These are phyloP conservation scores for Babesia divergens DNA, from an alignment of 169 alveolate species.

Conservation along the genomic window DNA sequence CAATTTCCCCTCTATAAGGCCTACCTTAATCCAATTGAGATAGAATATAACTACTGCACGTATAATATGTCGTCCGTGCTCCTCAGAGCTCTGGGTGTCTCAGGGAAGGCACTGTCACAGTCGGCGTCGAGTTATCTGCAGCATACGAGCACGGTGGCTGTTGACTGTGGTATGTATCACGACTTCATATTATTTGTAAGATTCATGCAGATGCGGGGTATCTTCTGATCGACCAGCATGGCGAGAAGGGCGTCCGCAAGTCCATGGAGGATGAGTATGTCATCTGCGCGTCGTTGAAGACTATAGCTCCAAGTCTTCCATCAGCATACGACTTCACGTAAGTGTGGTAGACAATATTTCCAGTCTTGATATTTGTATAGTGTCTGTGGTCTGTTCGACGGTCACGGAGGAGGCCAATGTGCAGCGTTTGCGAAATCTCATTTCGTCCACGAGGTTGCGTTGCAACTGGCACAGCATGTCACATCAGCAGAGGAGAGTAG, in stretches of 20 bases:
- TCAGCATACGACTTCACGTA: slow-evolving; percentile 63
- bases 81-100: slow-evolving; percentile 32
- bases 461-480: slow-evolving; percentile 49
- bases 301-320: slow-evolving; percentile 54
- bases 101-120: slow-evolving; percentile 46
- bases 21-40: too few species aligned
- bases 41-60: background rate
- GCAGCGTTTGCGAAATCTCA: slow-evolving; percentile 65
- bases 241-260: slow-evolving; percentile 76
- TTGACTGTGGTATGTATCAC: slow-evolving; percentile 19
- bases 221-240: slow-evolving; percentile 58
- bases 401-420: slow-evolving; percentile 73
- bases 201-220: slow-evolving; percentile 38
- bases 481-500: background rate
- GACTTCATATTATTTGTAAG: background rate
- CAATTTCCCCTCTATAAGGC: background rate
- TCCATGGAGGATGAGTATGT: slow-evolving; percentile 76
- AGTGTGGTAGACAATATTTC: background rate
- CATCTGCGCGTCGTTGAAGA: slow-evolving; percentile 56
- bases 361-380: slow-evolving; percentile 10
- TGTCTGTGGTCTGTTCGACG: slow-evolving; percentile 70
- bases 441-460: slow-evolving; percentile 56
- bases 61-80: slow-evolving; percentile 23
- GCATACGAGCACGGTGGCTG: slow-evolving; percentile 27
- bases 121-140: slow-evolving; percentile 38